phyloP scores from a whole-genome alignment of 345 rosid genomes.

The Eucalyptus cloeziana region DNA sequence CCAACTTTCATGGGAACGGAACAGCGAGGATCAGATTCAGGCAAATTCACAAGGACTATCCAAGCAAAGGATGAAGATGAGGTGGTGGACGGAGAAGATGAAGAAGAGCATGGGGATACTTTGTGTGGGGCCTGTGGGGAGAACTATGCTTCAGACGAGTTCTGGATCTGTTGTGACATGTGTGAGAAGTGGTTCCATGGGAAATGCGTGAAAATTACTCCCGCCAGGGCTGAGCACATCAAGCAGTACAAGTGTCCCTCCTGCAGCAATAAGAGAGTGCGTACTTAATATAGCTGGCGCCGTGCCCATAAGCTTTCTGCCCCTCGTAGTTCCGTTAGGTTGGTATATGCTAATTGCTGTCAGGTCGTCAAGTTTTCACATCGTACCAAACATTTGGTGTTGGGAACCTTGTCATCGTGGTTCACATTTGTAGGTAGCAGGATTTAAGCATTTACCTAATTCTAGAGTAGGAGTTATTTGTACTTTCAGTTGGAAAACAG shows the following conservation, averaged over 20 bases:
- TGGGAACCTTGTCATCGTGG: background rate
- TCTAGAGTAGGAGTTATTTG: background rate
- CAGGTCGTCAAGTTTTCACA: background rate
- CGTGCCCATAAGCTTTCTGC: background rate
- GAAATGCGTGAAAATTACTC: slow-evolving; percentile 78
- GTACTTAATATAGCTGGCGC: slow-evolving; percentile 24
- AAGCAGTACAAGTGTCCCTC: slow-evolving; percentile 84
- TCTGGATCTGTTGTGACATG: slow-evolving; percentile 77
- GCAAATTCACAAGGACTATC: slow-evolving; percentile 16
- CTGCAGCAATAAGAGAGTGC: slow-evolving; percentile 73
- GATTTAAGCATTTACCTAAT: background rate
- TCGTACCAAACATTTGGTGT: background rate
- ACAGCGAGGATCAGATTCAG: slow-evolving; percentile 25
- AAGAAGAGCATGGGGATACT: slow-evolving; percentile 64
- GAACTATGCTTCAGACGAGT: slow-evolving; percentile 64
- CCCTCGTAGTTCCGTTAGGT: background rate
- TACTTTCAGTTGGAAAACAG: background rate
- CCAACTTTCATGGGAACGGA: slow-evolving; percentile 1
- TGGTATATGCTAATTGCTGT: background rate
- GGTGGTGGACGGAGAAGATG: slow-evolving; percentile 40
- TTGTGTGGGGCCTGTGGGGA: slow-evolving; percentile 79
- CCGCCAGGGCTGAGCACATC: slow-evolving; percentile 83
- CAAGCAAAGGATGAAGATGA: slow-evolving; percentile 33
- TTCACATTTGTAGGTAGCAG: background rate
- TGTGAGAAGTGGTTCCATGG: slow-evolving; percentile 92